Conservation (phyloP, 148 eudicot species). For the Rhododendron williamsianum region DNA sequence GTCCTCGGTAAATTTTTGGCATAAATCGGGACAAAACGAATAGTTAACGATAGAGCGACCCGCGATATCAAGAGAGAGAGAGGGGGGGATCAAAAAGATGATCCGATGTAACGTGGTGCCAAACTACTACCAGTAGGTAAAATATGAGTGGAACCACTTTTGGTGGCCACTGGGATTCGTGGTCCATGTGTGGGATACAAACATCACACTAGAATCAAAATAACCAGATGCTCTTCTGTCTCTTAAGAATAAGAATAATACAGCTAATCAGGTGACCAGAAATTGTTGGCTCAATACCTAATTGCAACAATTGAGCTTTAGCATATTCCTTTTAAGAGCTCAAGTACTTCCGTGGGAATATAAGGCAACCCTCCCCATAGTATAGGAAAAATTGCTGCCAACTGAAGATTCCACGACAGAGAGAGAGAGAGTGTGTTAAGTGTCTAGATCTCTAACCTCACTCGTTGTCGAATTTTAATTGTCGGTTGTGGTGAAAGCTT, state of each 20-base stretch:
- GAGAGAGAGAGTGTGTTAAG: too few species aligned
- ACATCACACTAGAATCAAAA: neutral
- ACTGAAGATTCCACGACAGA: neutral
- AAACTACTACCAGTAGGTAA: neutral
- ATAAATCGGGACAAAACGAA: too few species aligned
- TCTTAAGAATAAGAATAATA: neutral
- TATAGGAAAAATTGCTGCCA: neutral
- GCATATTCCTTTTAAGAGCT: neutral
- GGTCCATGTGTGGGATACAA: neutral
- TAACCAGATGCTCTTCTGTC: neutral
- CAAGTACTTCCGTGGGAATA: neutral
- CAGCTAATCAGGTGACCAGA: neutral
- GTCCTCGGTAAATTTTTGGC: too few species aligned
- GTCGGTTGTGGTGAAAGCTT: too few species aligned
- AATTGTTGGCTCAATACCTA: neutral
- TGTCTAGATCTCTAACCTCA: too few species aligned
- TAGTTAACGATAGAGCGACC: neutral
- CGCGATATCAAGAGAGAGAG: too few species aligned
- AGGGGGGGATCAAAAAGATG: neutral
- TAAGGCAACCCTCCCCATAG: neutral
- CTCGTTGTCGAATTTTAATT: too few species aligned
- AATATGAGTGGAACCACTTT: neutral
- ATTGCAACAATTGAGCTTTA: neutral
- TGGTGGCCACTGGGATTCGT: neutral
- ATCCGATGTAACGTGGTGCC: neutral